Conservation (phyloP, 2,329 filamentous ascomycete genomes). For the Aspergillus felis region DNA sequence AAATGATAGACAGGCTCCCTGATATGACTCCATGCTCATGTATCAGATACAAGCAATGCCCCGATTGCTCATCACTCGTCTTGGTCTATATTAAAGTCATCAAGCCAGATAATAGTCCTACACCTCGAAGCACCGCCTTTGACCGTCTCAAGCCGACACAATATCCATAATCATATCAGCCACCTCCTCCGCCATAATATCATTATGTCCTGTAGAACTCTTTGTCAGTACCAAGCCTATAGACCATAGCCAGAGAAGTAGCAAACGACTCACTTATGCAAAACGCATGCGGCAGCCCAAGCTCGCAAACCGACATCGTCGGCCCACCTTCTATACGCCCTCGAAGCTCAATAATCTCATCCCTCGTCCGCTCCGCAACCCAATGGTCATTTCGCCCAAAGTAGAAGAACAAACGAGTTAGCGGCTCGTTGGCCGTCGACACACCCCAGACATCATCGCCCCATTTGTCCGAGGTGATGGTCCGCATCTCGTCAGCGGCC, state of each 20-base stretch:
- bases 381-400: constrained; percentile 60
- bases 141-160: constrained; percentile 7
- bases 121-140: neutral
- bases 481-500: constrained; percentile 55
- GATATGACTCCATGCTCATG: neutral
- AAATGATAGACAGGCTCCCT: neutral
- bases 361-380: constrained; percentile 56
- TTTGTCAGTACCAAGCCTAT: constrained; percentile 5
- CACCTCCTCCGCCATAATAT: constrained; percentile 51
- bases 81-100: neutral
- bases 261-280: constrained; percentile 47
- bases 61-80: neutral
- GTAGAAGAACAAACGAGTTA: constrained; percentile 53
- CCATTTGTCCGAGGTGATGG: constrained; percentile 56
- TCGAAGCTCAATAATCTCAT: constrained; percentile 49
- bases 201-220: constrained; percentile 32
- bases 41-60: neutral
- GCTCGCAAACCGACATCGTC: constrained; percentile 53
- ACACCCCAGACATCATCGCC: constrained; percentile 58
- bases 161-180: constrained; percentile 47
- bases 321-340: constrained; percentile 39
- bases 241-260: neutral
- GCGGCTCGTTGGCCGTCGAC: constrained; percentile 25
- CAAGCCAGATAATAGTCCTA: neutral
- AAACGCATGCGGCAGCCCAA: constrained; percentile 57